Evolutionary conservation across 352 stramenopile species (phyloP), one percentile per base, ranked within the genome.

Genomic region (Pythium biforme): DNA sequence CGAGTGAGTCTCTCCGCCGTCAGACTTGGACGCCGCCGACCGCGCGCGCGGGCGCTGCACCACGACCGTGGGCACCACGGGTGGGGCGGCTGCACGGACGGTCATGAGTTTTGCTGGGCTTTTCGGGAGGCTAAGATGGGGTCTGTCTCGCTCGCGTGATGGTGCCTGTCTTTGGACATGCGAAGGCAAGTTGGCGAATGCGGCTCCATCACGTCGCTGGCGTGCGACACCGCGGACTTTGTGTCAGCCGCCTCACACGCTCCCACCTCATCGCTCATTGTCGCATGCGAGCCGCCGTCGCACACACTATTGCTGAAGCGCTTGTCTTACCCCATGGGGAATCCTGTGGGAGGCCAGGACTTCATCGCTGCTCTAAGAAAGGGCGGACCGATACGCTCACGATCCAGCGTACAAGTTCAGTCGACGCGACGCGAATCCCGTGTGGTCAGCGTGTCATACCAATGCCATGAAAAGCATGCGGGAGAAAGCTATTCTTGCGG

Each of bases 11-110:
- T 64, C 62, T 33, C 41, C 25, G 7, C 19, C 22, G 4, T 64
- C 65, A 0, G 65, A 50, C 47, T 68, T 65, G 47, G 66, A 54
- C 40, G 29, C 60, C 7, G 37, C 58, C 31, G 65, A 72, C 15
- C 40, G 39, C 31, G 59, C 22, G 4, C 65, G 65, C 59, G 55
- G 46, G 34, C 33, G 54, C 12, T 48, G 52, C 54, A 59, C 39
- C n/a, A 53, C 56, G 22, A 57, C 48, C 46, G 56, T 64, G 43
- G 46, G 46, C 33, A 53, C 47, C 33, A 56, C 56, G 23, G 45
- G 31, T 19, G 54, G 39, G 8, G 58, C 60, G 31, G 51, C 34
- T 9, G 48, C 59, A 14, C 23, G 34, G 12, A 55, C 59, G 7
- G 59, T 60, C 59, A 66, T 66, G 49, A n/a, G 6, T n/a, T n/a